A percentile compares a stretch with the other conserved stretches of the same genome.
Conservation (phyloP, 768 basidiomycete species). For the Cystoderma amianthinum region DNA sequence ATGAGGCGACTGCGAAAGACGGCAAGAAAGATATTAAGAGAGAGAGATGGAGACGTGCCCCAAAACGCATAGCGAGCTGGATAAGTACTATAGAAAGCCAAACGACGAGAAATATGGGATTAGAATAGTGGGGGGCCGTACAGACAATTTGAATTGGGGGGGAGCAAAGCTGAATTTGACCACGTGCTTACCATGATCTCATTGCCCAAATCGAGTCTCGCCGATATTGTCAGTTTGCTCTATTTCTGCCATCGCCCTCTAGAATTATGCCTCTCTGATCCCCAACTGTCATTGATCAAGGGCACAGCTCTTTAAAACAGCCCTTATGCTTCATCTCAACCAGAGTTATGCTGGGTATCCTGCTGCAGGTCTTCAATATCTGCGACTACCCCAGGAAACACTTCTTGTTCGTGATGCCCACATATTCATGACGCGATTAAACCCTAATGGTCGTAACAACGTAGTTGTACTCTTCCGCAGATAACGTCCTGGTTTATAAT, state of each 20-base stretch:
- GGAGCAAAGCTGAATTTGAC: too few relatives aligned
- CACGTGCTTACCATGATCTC: not conserved
- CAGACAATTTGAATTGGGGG: not conserved
- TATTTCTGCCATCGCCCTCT: not conserved
- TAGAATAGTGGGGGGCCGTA: not conserved
- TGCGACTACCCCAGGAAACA: constrained; percentile 45
- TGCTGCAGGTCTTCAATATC: constrained; percentile 43
- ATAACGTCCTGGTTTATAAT: constrained; percentile 65
- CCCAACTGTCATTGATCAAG: not conserved
- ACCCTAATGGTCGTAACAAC: constrained; percentile 7
- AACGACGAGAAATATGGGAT: not conserved
- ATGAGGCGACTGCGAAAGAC: not conserved
- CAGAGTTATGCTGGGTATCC: constrained; percentile 43
- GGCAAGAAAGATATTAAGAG: not conserved
- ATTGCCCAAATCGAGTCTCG: too few relatives aligned
- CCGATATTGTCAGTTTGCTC: not conserved
- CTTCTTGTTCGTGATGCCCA: constrained; percentile 45
- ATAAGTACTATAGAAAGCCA: not conserved
- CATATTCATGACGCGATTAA: too few relatives aligned
- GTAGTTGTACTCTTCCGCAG: constrained; percentile 69
- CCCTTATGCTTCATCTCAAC: constrained; percentile 32
- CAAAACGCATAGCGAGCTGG: not conserved
- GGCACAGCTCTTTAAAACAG: not conserved
- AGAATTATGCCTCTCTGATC: not conserved
- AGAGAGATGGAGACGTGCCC: not conserved